These are phyloP conservation scores for Gremmenia infestans DNA, from an alignment of 2,329 filamentous ascomycete genomes.

Conservation along the genomic window DNA sequence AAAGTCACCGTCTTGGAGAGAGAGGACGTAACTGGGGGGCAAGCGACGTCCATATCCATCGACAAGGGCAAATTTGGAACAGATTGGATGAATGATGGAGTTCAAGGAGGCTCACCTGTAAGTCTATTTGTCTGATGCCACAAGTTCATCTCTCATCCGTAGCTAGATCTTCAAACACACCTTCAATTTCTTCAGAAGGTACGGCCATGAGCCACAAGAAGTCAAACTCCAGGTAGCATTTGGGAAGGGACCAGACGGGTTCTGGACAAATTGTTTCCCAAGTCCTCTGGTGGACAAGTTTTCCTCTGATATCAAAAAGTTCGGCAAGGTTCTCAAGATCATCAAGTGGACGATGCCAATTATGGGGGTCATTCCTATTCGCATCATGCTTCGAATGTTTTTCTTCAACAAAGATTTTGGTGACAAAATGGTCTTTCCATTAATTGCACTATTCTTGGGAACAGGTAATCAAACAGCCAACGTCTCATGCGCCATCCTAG, in stretches of 20 bases:
- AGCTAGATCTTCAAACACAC: conserved; percentile 61
- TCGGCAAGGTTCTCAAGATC: conserved; percentile 50
- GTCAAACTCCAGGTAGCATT: conserved; percentile 60
- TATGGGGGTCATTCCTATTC: conserved; percentile 58
- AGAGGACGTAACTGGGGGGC: conserved; percentile 53
- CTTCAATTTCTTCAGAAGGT: conserved; percentile 57
- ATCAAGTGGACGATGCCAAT: conserved; percentile 56
- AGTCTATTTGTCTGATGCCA: conserved; percentile 34
- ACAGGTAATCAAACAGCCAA: conserved; percentile 69
- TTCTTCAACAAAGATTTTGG: conserved; percentile 65
- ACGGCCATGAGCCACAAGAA: conserved; percentile 51
- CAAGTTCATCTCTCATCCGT: neutral
- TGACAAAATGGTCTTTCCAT: conserved; percentile 65
- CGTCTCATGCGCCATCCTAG: conserved; percentile 63
- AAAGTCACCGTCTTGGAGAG: conserved; percentile 59
- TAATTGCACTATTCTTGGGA: conserved; percentile 68
- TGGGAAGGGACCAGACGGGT: conserved; percentile 51
- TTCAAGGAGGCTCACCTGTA: conserved; percentile 50
- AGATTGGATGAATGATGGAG: conserved; percentile 57
- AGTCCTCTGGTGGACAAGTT: conserved; percentile 52
- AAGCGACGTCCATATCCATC: conserved; percentile 55
- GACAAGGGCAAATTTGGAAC: conserved; percentile 53
- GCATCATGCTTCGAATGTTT: conserved; percentile 61
- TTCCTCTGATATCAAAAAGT: conserved; percentile 51
- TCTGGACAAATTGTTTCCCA: conserved; percentile 63